A percentile compares a stretch with the other conserved stretches of the same genome.
Conservation (phyloP, 2,329 filamentous ascomycete genomes). For the Dactylellina drechsleri region DNA sequence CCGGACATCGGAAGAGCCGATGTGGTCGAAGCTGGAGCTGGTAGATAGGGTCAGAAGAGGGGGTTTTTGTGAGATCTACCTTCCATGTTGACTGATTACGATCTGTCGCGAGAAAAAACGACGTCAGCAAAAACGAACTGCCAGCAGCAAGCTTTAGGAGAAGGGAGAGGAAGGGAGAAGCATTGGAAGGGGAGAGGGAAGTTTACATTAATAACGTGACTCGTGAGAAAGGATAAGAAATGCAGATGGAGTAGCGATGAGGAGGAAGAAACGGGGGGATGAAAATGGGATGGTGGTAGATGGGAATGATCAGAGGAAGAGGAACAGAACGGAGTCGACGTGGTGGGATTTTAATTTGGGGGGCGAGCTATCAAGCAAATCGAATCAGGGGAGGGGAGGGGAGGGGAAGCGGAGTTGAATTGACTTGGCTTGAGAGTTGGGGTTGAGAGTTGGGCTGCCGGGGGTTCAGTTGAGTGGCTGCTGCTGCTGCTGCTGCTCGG, state of each 20-base stretch:
- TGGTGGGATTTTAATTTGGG: constrained; percentile 39
- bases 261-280: constrained; percentile 61
- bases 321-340: constrained; percentile 58
- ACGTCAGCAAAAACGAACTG: constrained; percentile 46
- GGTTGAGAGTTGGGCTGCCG: no score
- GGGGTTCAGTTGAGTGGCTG: no score
- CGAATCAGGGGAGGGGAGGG: no score
- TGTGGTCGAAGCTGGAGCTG: constrained; percentile 40
- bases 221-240: constrained; percentile 56
- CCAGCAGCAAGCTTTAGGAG: constrained; percentile 6
- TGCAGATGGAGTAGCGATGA: constrained; percentile 62
- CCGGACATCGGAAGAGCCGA: constrained; percentile 42
- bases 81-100: constrained; percentile 69
- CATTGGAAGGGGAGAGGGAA: constrained; percentile 57
- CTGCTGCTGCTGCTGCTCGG: no score
- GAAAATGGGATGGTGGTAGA: constrained; percentile 26
- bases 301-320: constrained; percentile 61
- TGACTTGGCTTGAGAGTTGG: no score
- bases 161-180: constrained; percentile 41
- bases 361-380: neutral
- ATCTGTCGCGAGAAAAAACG: constrained; percentile 51
- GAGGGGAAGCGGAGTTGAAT: neutral
- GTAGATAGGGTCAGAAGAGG: constrained; percentile 56
- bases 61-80: constrained; percentile 66
- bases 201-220: constrained; percentile 53